phyloP scores from a whole-genome alignment of 202 grass and related monocot species.

The Setaria viridis region DNA sequence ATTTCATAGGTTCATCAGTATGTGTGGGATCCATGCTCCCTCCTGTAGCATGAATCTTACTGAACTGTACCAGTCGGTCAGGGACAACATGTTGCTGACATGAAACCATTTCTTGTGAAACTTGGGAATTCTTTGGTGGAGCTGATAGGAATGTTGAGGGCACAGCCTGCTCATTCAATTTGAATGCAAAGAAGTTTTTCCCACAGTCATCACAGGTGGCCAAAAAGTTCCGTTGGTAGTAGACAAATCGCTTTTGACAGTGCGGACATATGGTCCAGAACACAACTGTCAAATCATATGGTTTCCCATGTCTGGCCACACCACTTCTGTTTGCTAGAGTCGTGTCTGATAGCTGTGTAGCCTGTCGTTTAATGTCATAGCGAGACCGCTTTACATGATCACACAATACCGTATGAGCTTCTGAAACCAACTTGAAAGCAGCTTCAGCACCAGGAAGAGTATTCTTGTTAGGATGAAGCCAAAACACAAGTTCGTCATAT shows the following conservation, averaged over 20 bases:
- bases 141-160: conserved; percentile 27
- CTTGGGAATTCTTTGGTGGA: conserved; percentile 23
- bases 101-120: conserved; percentile 12
- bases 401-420: conserved; percentile 55
- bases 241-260: conserved; percentile 59
- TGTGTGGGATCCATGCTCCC: not conserved
- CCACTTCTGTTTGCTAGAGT: conserved; percentile 3
- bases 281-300: conserved; percentile 39
- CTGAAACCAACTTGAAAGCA: conserved; percentile 48
- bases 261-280: conserved; percentile 62
- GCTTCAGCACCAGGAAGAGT: too few relatives aligned
- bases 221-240: conserved; percentile 53
- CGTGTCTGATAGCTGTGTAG: conserved; percentile 19
- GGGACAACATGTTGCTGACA: not conserved
- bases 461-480: too few relatives aligned
- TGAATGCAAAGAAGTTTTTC: conserved; percentile 63
- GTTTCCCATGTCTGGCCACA: not conserved
- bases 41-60: conserved; percentile 16
- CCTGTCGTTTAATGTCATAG: conserved; percentile 57
- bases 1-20: not conserved
- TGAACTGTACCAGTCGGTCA: conserved; percentile 19
- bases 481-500: conserved; percentile 23
- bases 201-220: conserved; percentile 62
- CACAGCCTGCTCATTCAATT: conserved; percentile 47
- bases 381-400: conserved; percentile 43